Conservation (phyloP, 176 grass and related monocot genomes). For the Rhynchospora tenuis region DNA sequence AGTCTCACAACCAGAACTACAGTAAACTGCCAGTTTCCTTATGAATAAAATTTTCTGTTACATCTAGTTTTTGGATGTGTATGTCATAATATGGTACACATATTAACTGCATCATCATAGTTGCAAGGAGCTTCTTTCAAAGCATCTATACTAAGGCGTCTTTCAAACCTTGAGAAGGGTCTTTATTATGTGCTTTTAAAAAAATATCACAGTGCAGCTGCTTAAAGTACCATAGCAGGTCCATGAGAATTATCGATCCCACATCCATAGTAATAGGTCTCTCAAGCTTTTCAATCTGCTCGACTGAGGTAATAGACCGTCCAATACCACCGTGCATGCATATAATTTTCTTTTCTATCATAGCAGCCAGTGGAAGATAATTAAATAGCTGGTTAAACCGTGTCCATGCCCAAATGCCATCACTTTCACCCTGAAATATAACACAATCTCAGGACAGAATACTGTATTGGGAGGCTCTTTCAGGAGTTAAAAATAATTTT, state of each 20-base stretch:
- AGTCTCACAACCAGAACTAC: not conserved
- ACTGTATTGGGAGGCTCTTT: not conserved
- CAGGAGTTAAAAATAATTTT: not conserved
- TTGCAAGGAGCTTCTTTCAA: not conserved
- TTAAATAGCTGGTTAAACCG: conserved; percentile 98
- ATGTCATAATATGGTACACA: not conserved
- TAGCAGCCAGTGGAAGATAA: conserved; percentile 90
- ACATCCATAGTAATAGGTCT: conserved; percentile 99
- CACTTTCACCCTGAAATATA: conserved; percentile 83
- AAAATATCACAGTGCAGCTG: not conserved
- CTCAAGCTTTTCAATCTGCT: conserved; percentile 98
- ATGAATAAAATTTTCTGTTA: not conserved
- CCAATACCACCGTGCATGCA: conserved; percentile 99
- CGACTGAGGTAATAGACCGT: conserved; percentile 82
- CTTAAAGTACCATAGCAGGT: conserved; percentile 75
- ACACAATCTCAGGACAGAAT: not conserved
- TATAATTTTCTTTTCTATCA: conserved; percentile 99
- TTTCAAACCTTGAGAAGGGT: not conserved
- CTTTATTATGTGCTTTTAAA: not conserved
- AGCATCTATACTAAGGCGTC: not conserved
- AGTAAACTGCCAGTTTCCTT: not conserved
- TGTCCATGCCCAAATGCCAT: conserved; percentile 97
- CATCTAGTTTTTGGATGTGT: not conserved
- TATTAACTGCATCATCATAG: not conserved
- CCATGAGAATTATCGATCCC: conserved; percentile 94